Percentiles rank a stretch among this genome's conserved stretches.
These are phyloP conservation scores for Alternaria brassicicola DNA, from an alignment of 2,329 filamentous ascomycete species.

Conservation along the genomic window DNA sequence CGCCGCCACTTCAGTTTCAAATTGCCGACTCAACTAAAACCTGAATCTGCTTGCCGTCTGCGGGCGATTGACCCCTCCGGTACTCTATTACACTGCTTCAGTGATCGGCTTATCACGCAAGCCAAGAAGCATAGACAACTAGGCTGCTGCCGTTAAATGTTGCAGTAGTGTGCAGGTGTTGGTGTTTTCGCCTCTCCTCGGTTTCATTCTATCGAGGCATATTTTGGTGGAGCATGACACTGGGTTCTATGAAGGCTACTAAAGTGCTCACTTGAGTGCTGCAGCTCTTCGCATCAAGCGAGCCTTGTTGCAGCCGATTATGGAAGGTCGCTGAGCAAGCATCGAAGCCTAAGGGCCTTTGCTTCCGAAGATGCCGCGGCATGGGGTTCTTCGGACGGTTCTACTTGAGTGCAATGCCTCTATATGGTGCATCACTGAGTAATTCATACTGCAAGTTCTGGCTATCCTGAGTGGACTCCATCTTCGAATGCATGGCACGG, in stretches of 20 bases:
- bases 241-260: background rate
- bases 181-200: background rate
- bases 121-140: background rate
- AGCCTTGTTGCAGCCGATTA: background rate
- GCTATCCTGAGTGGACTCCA: background rate
- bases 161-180: background rate
- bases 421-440: background rate
- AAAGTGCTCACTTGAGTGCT: background rate
- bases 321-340: background rate
- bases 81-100: background rate
- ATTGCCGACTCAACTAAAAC: background rate
- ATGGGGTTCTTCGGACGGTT: background rate
- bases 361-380: conserved; percentile 1
- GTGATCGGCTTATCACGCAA: background rate
- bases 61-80: background rate
- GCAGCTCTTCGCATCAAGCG: background rate
- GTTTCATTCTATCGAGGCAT: background rate
- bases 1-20: background rate
- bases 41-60: conserved; percentile 1
- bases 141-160: background rate
- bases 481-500: background rate
- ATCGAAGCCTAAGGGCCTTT: background rate
- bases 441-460: background rate
- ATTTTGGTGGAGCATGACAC: background rate
- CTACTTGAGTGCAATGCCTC: background rate